Conservation (phyloP, 2,329 filamentous ascomycete genomes). For the Fusarium duplospermum region DNA sequence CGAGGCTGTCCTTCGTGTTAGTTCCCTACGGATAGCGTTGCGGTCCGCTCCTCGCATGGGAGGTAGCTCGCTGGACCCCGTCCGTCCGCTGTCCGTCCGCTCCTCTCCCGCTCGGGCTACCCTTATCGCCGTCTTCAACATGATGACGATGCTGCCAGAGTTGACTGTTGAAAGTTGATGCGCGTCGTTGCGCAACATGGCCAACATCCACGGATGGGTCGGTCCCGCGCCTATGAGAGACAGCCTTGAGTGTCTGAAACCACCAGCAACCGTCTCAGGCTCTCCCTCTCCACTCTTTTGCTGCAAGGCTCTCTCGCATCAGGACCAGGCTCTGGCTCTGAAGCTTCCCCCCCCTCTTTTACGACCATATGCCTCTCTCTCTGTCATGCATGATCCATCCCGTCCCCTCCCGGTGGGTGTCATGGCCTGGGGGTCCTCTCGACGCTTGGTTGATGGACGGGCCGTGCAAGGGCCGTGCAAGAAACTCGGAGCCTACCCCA, state of each 20-base stretch:
- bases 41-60: slow-evolving; percentile 40
- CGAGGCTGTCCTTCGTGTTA: slow-evolving; percentile 27
- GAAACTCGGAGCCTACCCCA: slow-evolving; percentile 29
- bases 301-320: slow-evolving; percentile 14
- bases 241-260: slow-evolving; percentile 30
- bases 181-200: neutral
- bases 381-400: slow-evolving; percentile 39
- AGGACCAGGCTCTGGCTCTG: neutral
- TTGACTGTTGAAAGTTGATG: neutral
- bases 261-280: slow-evolving; percentile 25
- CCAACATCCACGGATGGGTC: neutral
- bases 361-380: slow-evolving; percentile 29
- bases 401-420: slow-evolving; percentile 24
- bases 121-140: neutral
- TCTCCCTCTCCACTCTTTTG: slow-evolving; percentile 10
- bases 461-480: slow-evolving; percentile 34
- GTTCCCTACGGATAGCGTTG: slow-evolving; percentile 37
- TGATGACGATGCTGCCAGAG: neutral
- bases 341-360: slow-evolving; percentile 6
- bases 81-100: slow-evolving; percentile 21
- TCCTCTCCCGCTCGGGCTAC: slow-evolving; percentile 20
- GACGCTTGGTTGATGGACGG: slow-evolving; percentile 31
- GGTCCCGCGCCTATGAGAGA: slow-evolving; percentile 10
- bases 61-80: slow-evolving; percentile 20
- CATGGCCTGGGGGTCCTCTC: slow-evolving; percentile 21